Conservation (phyloP, 768 basidiomycete species). For the Panaeolus cyanescens region DNA sequence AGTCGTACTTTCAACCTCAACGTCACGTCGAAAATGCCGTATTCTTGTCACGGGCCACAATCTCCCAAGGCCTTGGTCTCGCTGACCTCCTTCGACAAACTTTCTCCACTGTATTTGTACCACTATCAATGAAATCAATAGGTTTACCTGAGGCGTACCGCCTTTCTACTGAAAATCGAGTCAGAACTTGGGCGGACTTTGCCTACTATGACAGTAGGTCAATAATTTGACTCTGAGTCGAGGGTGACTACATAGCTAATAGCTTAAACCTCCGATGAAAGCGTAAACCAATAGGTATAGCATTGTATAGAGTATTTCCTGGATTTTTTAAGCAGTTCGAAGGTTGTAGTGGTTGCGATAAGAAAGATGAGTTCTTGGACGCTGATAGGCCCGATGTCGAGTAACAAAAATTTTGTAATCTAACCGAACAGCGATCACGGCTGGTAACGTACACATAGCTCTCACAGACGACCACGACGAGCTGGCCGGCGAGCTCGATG, state of each 20-base stretch:
- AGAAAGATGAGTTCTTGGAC: constrained; percentile 1
- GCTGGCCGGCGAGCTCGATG: neutral
- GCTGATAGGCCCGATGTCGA: neutral
- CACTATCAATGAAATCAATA: too few species aligned
- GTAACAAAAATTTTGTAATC: neutral
- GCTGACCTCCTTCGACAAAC: too few species aligned
- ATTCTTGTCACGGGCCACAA: too few species aligned
- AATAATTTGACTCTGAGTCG: too few species aligned
- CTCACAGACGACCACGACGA: constrained; percentile 1
- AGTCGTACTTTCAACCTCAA: too few species aligned
- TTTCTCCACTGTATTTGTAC: too few species aligned
- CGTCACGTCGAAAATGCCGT: too few species aligned
- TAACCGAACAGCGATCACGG: constrained; percentile 1
- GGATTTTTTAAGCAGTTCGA: neutral
- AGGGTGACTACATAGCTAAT: neutral
- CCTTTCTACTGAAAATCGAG: too few species aligned
- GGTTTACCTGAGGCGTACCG: too few species aligned
- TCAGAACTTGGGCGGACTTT: too few species aligned
- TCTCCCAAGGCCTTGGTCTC: too few species aligned
- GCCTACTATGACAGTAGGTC: too few species aligned
- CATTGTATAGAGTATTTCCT: neutral
- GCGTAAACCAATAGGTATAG: neutral
- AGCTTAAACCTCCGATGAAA: neutral
- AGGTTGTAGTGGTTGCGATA: neutral
- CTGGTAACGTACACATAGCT: neutral